Evolutionary conservation across 1,284 basidiomycete species (phyloP), one percentile per base, ranked within the genome.

Genomic region (Sphaerobolus stellatus): DNA sequence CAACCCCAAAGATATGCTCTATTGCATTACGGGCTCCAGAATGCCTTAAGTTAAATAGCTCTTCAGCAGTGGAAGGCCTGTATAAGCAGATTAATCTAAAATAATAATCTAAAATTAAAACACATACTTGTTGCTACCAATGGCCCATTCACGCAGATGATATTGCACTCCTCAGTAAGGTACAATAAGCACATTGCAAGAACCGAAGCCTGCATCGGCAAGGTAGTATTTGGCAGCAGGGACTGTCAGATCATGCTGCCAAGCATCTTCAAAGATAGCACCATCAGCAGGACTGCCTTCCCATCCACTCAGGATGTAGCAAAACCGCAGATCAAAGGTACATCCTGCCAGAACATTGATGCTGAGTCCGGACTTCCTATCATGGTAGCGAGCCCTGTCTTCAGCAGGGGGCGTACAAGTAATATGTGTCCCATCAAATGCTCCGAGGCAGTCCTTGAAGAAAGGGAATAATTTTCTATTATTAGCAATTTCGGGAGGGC

Each of bases 281-380:
- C 67, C 58, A 59, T 75, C 73, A 18, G 68, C 59, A 24, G 65
- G 62, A 44, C 64, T 69, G 1, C 72, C 72, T 51, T 75, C 71
- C 64, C 66, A 76, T 0, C 73, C 72, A 59, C 61, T 64, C 3
- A 69, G 43, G 16, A 74, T 55, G 52, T 70, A 75, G 0, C 61
- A 46, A 51, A 75, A 75, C 1, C 56, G 53, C 56, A 73, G 61
- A 14, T 66, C 54, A 51, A 71, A 71, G 2, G 58, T 59, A 18
- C 60, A 62, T 5, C 45, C 58, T 11, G 66, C 66, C 18, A 75
- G 64, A 33, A 65, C 64, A 58, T 75, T 76, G 50, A 72, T 68
- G 0, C 68, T 58, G 20, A 72, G 33, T 7, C 54, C 48, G 24
- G 73, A 73, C 58, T 76, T 75, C 0, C 64, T 61, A 56, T 74